These are phyloP conservation scores for Antarctomyces pellizariae DNA, from an alignment of 495 filamentous ascomycete species.

Conservation along the genomic window DNA sequence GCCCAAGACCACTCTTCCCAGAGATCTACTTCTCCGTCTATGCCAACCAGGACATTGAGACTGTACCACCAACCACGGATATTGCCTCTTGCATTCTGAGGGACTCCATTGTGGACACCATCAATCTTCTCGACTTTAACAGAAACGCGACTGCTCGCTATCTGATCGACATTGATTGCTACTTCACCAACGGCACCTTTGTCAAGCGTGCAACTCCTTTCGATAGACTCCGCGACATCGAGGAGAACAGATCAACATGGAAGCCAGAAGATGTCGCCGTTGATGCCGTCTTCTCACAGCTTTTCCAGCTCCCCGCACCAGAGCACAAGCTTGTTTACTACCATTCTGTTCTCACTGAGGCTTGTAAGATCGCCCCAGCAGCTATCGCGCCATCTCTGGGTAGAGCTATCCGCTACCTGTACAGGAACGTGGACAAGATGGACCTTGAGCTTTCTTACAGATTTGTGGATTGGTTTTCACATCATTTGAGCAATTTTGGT, in stretches of 20 bases:
- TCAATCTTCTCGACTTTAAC: slow-evolving; percentile 86
- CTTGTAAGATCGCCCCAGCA: slow-evolving; percentile 83
- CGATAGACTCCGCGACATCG: slow-evolving; percentile 61
- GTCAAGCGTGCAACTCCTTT: slow-evolving; percentile 81
- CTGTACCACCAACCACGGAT: slow-evolving; percentile 53
- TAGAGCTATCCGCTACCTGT: slow-evolving; percentile 79
- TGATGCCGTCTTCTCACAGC: slow-evolving; percentile 86
- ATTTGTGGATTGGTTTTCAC: slow-evolving; percentile 94
- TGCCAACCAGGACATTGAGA: slow-evolving; percentile 69
- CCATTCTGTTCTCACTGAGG: slow-evolving; percentile 80
- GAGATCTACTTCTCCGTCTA: slow-evolving; percentile 91
- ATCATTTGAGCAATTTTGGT: slow-evolving; percentile 95
- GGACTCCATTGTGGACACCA: slow-evolving; percentile 76
- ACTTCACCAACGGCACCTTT: slow-evolving; percentile 70
- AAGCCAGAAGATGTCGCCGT: slow-evolving; percentile 96
- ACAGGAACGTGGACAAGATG: slow-evolving; percentile 53
- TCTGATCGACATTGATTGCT: slow-evolving; percentile 85
- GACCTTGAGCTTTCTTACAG: slow-evolving; percentile 71
- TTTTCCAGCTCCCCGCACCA: slow-evolving; percentile 67
- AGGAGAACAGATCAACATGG: slow-evolving; percentile 55
- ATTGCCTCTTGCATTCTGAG: slow-evolving; percentile 63
- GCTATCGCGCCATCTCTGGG: slow-evolving; percentile 92
- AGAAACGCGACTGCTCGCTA: slow-evolving; percentile 67
- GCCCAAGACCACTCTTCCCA: slow-evolving; percentile 57
- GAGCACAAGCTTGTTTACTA: slow-evolving; percentile 95